These are phyloP conservation scores for Trichosporon coremiiforme DNA, from an alignment of 1,284 basidiomycete genomes.

Conservation along the genomic window DNA sequence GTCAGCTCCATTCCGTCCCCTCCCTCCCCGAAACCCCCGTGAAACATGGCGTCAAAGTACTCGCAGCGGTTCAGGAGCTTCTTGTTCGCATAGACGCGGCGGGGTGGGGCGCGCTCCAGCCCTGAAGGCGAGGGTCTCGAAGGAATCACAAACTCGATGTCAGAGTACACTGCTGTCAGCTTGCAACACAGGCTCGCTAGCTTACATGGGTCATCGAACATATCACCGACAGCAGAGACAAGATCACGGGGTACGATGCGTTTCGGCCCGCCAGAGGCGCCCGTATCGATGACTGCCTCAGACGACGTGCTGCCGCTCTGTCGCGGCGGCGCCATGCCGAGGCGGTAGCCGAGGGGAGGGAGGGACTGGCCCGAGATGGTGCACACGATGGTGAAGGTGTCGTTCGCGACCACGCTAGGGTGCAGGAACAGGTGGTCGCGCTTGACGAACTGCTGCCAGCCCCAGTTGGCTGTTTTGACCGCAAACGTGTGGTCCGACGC, in stretches of 20 bases:
- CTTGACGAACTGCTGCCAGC: constrained; percentile 74
- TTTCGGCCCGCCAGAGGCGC: constrained; percentile 47
- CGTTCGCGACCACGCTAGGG: constrained; percentile 60
- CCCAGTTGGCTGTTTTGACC: constrained; percentile 80
- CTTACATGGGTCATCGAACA: constrained; percentile 69
- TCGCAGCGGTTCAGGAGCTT: constrained; percentile 70
- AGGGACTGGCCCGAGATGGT: constrained; percentile 71
- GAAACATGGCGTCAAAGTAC: constrained; percentile 65
- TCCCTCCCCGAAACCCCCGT: constrained; percentile 50
- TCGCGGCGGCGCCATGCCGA: constrained; percentile 43
- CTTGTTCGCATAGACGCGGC: constrained; percentile 62
- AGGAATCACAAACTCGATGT: constrained; percentile 75
- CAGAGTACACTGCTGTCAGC: constrained; percentile 65
- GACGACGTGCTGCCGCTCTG: constrained; percentile 40
- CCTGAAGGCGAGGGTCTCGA: constrained; percentile 18
- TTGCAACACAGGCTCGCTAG: background rate
- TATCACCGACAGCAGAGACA: constrained; percentile 65
- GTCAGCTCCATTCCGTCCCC: constrained; percentile 39
- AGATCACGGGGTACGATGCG: constrained; percentile 51
- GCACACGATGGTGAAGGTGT: constrained; percentile 75
- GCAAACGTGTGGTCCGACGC: constrained; percentile 82
- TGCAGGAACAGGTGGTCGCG: constrained; percentile 73
- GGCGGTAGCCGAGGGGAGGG: constrained; percentile 60
- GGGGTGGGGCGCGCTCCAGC: constrained; percentile 23
- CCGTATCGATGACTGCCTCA: constrained; percentile 49